phyloP scores from a whole-genome alignment of 148 eudicot genomes.

The Rhododendron williamsianum region DNA sequence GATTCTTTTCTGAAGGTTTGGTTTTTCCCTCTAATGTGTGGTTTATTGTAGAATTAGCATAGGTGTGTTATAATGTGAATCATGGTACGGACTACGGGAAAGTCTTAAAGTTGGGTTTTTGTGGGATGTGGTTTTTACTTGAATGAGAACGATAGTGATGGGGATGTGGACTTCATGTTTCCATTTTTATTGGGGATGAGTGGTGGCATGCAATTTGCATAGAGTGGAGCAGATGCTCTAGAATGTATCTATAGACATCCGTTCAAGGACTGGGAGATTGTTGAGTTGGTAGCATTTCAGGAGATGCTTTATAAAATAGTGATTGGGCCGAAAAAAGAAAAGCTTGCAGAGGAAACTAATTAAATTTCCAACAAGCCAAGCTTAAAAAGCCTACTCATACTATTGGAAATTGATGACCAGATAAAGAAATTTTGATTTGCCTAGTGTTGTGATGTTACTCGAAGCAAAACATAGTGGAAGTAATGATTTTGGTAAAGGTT shows the following conservation, averaged over 20 bases:
- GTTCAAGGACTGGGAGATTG: background rate
- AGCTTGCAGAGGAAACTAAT: background rate
- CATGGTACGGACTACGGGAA: background rate
- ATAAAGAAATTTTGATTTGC: background rate
- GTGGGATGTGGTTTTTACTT: background rate
- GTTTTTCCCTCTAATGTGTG: background rate
- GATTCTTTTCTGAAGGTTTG: background rate
- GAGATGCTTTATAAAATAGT: background rate
- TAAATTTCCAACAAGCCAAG: background rate
- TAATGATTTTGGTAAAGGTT: background rate
- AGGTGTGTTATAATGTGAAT: background rate
- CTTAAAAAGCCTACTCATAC: background rate
- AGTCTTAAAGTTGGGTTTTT: background rate
- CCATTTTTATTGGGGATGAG: background rate
- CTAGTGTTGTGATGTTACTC: background rate
- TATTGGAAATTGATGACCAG: background rate
- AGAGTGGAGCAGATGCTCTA: background rate
- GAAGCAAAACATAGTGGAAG: background rate
- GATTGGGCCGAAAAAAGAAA: background rate
- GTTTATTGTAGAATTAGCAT: background rate
- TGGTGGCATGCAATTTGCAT: background rate
- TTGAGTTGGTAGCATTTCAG: background rate
- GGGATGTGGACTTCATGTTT: background rate
- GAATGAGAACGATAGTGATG: too few relatives aligned
- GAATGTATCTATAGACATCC: background rate